Conservation (phyloP, 2,329 filamentous ascomycete genomes). For the Sporothrix phasma region DNA sequence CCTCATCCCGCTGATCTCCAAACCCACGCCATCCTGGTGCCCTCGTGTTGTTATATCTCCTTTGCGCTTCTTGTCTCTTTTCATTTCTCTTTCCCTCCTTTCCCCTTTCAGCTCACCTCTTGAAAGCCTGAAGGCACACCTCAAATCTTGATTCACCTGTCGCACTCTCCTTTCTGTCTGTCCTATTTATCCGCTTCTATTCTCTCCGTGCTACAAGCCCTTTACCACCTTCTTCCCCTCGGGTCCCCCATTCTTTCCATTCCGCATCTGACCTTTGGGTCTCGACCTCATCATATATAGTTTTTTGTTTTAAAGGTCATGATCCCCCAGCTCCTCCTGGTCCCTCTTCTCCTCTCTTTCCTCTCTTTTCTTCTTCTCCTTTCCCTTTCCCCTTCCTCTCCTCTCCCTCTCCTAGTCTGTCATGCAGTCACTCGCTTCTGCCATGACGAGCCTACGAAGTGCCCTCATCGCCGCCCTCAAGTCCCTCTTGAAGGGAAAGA, state of each 20-base stretch:
- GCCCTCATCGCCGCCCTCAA: slow-evolving; percentile 46
- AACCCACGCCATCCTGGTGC: neutral
- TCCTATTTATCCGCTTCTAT: neutral
- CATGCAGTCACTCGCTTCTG: slow-evolving; percentile 44
- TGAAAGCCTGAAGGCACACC: neutral
- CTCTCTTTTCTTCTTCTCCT: neutral
- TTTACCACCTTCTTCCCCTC: neutral
- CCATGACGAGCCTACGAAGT: slow-evolving; percentile 48
- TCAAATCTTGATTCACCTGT: neutral
- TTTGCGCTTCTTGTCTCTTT: neutral
- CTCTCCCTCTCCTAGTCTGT: slow-evolving; percentile 17
- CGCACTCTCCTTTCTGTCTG: neutral
- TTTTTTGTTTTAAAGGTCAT: slow-evolving; percentile 3
- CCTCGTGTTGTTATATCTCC: neutral
- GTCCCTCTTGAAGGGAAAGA: slow-evolving; percentile 49
- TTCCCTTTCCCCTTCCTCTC: neutral
- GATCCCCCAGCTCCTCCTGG: neutral
- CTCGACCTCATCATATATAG: neutral
- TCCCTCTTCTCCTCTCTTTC: neutral
- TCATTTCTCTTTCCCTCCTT: neutral
- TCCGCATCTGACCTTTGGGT: neutral
- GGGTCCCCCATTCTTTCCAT: neutral
- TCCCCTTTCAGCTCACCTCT: neutral
- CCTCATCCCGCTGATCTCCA: neutral
- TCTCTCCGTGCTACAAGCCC: neutral